Base-by-base conservation (phyloP, 148 eudicot species). In the Amaranthus palmeri region DNA sequence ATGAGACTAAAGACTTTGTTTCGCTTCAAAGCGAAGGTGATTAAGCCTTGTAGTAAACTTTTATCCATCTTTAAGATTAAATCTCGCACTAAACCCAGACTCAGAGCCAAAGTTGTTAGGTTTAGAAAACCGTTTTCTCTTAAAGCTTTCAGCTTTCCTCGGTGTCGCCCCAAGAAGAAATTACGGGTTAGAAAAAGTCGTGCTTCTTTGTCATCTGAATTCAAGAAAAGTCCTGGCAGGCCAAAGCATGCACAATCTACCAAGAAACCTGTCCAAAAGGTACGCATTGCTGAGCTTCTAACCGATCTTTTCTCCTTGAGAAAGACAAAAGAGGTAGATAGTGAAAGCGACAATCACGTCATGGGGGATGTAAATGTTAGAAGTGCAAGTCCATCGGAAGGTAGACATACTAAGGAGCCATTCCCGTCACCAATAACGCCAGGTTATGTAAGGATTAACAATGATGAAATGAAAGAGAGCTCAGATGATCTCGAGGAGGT, bases 371-470 rank as follows among this genome's bases (percentile, higher is more conserved):
- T 25, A 25, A 25, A 25, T 25, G 71, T 58, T 14, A 68, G 51
- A 6, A 78, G 70, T 50, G 54, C 58, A 4, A 68, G 74, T 14
- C 60, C 77, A 41, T 81, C 89, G 1, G 85, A 85, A 17, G 76
- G 74, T 11, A 80, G 78, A 15, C 45, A 68, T 44, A 81, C 80
- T 4, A 83, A 76, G n/a, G 95, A 81, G 12, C 88, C 88, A 0
- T 83, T 77, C 72, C 84, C 92, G 0, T 88, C 95, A 0, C 95
- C 95, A 4, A 77, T 83, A 15, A 88, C 92, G 3, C 93, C 90
- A 0, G 88, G 85, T 2, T 83, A 81, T 44, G 69, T 69, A 4
- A 87, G 81, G 68, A 51, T 51, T 53, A 73, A 73, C 50, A 68
- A 42, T 49, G 79, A 74, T 12, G 66, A 55, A 15, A 80, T 50